Conservation (phyloP, 2,329 filamentous ascomycete species). For the Ophiostoma ulmi region DNA sequence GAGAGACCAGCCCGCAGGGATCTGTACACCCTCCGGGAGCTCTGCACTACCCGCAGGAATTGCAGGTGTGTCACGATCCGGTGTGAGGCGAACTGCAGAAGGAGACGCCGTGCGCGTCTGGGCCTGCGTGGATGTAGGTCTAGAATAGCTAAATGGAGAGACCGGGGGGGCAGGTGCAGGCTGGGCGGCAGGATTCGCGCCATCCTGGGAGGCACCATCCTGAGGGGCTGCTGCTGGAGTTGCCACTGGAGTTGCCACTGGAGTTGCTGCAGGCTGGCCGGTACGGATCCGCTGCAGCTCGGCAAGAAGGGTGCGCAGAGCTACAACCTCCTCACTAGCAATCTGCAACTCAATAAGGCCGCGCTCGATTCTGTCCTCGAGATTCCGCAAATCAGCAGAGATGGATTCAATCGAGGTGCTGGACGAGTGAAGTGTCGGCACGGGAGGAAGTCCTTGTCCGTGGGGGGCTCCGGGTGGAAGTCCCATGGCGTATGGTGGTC, state of each 20-base stretch:
- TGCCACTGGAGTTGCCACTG: background rate
- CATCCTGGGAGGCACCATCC: background rate
- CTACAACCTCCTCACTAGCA: conserved; percentile 61
- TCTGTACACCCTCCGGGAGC: conserved; percentile 57
- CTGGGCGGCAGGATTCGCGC: background rate
- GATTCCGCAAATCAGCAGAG: conserved; percentile 56
- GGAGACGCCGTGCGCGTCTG: background rate
- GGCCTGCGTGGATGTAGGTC: background rate
- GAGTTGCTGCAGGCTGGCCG: conserved; percentile 1
- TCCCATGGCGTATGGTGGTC: background rate
- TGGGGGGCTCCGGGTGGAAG: no score
- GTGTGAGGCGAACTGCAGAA: conserved; percentile 45
- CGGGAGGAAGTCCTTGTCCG: conserved; percentile 31
- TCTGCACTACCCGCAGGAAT: conserved; percentile 58
- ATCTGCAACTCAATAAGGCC: conserved; percentile 53
- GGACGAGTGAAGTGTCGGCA: conserved; percentile 14
- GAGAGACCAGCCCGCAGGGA: conserved; percentile 61
- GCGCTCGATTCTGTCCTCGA: conserved; percentile 66
- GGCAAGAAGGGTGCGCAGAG: conserved; percentile 60
- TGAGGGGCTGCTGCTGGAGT: background rate
- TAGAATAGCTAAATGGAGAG: conserved; percentile 33
- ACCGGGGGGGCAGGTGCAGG: background rate
- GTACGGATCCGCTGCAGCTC: conserved; percentile 64
- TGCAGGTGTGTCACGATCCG: conserved; percentile 36
- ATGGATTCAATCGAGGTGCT: conserved; percentile 39